Evolutionary conservation across 208 protist species (phyloP), one percentile per base, ranked within the genome.

Genomic region (Trypanosoma platydactyli): DNA sequence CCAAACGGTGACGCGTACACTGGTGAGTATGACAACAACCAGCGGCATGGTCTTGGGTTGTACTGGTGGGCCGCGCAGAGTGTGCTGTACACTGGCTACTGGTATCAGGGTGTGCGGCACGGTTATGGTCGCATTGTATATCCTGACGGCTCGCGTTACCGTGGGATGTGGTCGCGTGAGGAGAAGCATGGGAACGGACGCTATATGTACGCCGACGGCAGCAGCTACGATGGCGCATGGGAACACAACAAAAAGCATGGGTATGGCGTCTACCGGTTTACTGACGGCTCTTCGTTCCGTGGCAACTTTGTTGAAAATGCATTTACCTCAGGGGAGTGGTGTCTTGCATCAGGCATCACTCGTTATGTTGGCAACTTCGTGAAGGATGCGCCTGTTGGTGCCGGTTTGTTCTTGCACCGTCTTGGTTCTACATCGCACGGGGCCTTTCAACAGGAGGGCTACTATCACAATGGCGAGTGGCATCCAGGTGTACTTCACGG

Each of bases 1-100:
- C 86, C 86, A 30, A 91, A 86, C 49, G 91, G 91, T 38, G 91
- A 96, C 68, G 88, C 77, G 62, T 96, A 96, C 73, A 61, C 86
- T 0, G 91, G 91, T 1, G 81, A 90, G 71, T 96, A 94, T 79
- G 64, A 68, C 22, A 68, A 89, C 40, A 96, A 96, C 69, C 71
- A 82, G 56, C 91, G 91, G 11, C 71, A 92, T 40, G 88, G 91
- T 29, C 40, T 59, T 30, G 91, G 91, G 7, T 69, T 85, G 41
- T 96, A 96, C 68, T 94, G 80, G 83, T 96, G 86, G 86, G 57
- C 79, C 12, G 48, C 63, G 49, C 58, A 79, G 3, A 71, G 67
- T 30, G 77, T 81, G 16, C 40, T 97, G 9, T 97, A 97, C 77
- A 59, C 38, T 40, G 92, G 92, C 1, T 41, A 79, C 55, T 95